Evolutionary conservation across 2,329 filamentous ascomycete genomes (phyloP).

Genomic region (Fusarium sp.): DNA sequence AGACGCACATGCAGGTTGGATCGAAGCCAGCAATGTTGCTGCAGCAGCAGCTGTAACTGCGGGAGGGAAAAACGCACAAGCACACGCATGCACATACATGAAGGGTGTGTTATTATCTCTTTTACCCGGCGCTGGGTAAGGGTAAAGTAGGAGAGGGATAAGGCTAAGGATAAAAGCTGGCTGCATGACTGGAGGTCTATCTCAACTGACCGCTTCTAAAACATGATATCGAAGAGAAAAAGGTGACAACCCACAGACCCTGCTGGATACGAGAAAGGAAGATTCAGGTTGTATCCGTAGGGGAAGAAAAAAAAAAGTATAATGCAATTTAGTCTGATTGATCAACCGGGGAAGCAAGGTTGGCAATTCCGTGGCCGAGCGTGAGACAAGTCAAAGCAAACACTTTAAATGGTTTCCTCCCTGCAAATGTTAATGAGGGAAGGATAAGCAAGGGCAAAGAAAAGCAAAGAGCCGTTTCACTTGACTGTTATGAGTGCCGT

Average conservation of each 20-base stretch:
- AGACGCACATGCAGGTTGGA: slow-evolving; percentile 17
- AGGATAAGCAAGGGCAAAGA: slow-evolving; percentile 4
- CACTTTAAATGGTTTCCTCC: slow-evolving; percentile 11
- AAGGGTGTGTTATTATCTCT: slow-evolving; percentile 36
- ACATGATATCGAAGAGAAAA: slow-evolving; percentile 17
- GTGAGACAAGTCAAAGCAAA: slow-evolving; percentile 20
- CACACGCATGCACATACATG: slow-evolving; percentile 7
- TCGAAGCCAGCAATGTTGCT: slow-evolving; percentile 28
- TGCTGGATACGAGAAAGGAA: slow-evolving; percentile 11
- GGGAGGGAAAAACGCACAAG: slow-evolving; percentile 4
- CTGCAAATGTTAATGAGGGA: neutral
- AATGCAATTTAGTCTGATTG: slow-evolving; percentile 1
- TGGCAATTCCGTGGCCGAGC: slow-evolving; percentile 2
- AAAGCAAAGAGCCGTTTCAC: slow-evolving; percentile 20
- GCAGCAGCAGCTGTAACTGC: slow-evolving; percentile 23
- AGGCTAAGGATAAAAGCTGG: too few relatives aligned
- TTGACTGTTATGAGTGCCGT: neutral
- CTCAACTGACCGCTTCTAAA: slow-evolving; percentile 34
- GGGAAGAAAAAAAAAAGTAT: neutral
- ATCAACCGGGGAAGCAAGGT: slow-evolving; percentile 1
- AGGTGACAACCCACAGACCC: slow-evolving; percentile 34
- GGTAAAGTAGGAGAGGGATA: too few relatives aligned
- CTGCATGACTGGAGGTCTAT: neutral
- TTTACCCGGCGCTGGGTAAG: slow-evolving; percentile 12
- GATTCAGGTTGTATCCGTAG: neutral